Evolutionary conservation across 2,329 filamentous ascomycete species (phyloP), one percentile per base, ranked within the genome.

Genomic region (Arthrobotrys musiformis): DNA sequence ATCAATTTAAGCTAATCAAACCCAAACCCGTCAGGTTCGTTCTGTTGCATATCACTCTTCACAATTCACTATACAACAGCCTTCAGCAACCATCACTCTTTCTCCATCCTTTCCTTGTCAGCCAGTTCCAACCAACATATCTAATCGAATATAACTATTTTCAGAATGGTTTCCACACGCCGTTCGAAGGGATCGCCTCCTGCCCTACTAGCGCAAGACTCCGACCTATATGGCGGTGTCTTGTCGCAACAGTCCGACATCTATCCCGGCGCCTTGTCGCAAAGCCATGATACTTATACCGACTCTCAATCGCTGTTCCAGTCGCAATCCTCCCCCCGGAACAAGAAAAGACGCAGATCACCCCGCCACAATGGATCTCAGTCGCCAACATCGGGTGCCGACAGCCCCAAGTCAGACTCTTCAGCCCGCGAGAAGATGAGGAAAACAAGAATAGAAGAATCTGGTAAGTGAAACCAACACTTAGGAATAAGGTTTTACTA

Each of bases 351-450:
- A 28, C 58, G 66, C 17, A 60, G 66, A 22, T 54, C 72, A 5
- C 35, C 56, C 37, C 56, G 64, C 22, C 56, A 61, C 13, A 46
- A 44, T 37, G 61, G 42, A 19, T 70, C 73, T 6, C 73, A 77
- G 19, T 66, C 73, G 3, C 58, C 73, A 28, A 40, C 50, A 2
- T 66, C 66, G 7, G 58, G 63, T 33, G 70, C 56, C 19, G 73
- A 70, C 8, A 77, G 73, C 40, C 73, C 73, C 22, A 77, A 77
- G 48, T 77, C 73, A 19, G 73, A 77, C 44, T 70, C 73, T n/a
- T 77, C 73, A 7, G 60, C 73, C 3, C 64, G 73, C 13, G 73
- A 77, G 22, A 77, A 77, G 40, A 77, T 77, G 73, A 60, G 73
- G 37, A 66, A 70, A 26, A 70, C 73, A 7, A 77, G 69, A 28